phyloP scores from a whole-genome alignment of 441 rosid species.

The Adansonia gregorii region DNA sequence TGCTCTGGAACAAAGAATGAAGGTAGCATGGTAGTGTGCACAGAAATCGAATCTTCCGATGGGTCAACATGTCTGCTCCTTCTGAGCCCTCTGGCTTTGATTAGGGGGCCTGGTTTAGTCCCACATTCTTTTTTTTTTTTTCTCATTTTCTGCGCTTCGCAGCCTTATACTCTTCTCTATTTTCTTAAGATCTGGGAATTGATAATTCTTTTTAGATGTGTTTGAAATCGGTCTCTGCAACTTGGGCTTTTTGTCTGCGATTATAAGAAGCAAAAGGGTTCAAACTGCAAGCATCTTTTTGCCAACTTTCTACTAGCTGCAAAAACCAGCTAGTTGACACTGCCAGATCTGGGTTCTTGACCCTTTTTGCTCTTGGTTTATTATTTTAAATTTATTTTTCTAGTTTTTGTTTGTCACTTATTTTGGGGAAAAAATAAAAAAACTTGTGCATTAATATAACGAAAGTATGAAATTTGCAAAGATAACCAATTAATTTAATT shows the following conservation, averaged over 20 bases:
- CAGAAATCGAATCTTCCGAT: constrained; percentile 37
- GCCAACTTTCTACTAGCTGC: neutral
- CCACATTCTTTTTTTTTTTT: constrained; percentile 29
- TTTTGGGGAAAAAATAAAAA: neutral
- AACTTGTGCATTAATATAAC: neutral
- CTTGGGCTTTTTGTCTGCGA: neutral
- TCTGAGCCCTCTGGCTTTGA: constrained; percentile 43
- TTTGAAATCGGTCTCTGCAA: neutral
- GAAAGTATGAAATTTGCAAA: neutral
- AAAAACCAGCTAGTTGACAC: no score
- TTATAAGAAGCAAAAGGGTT: neutral
- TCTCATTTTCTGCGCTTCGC: neutral
- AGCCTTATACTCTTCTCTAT: neutral
- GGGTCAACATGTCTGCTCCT: constrained; percentile 65
- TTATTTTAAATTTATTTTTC: neutral
- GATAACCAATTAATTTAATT: neutral
- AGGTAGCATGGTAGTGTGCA: constrained; percentile 70
- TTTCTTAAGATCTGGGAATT: neutral
- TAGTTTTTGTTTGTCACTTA: no score
- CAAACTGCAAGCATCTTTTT: neutral
- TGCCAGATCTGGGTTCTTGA: neutral
- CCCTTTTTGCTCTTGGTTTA: no score
- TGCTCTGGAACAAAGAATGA: constrained; percentile 57
- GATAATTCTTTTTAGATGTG: neutral
- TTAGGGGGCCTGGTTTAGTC: constrained; percentile 60